Evolutionary conservation across 2,329 filamentous ascomycete genomes (phyloP).

Genomic region (Curvularia hawaiiensis): DNA sequence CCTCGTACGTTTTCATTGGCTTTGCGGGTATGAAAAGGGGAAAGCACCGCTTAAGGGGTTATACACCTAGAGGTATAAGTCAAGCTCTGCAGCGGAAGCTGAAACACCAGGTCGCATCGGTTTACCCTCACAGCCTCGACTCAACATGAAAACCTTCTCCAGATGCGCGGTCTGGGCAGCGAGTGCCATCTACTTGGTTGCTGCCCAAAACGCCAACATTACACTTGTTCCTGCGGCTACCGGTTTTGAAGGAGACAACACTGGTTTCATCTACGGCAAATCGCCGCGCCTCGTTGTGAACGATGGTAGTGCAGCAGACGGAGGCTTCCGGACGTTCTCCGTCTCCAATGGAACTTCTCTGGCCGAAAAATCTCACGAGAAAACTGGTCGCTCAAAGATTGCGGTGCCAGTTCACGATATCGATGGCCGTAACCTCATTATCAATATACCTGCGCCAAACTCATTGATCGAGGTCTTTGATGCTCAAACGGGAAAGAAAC

Average conservation of each 20-base stretch:
- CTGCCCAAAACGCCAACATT: slow-evolving; percentile 27
- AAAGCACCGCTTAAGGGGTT: not conserved
- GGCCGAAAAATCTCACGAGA: slow-evolving; percentile 24
- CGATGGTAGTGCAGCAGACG: slow-evolving; percentile 37
- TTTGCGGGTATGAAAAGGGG: not conserved
- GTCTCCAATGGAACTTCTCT: slow-evolving; percentile 15
- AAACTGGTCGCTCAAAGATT: slow-evolving; percentile 37
- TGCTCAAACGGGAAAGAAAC: slow-evolving; percentile 17
- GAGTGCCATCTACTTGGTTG: slow-evolving; percentile 4
- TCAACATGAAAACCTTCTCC: slow-evolving; percentile 6
- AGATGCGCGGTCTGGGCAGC: slow-evolving; percentile 14
- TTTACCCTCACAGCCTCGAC: not conserved
- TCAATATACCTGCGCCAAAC: slow-evolving; percentile 39
- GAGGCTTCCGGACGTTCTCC: slow-evolving; percentile 32
- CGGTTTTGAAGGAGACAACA: slow-evolving; percentile 37
- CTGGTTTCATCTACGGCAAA: slow-evolving; percentile 31
- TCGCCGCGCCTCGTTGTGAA: slow-evolving; percentile 32
- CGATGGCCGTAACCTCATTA: slow-evolving; percentile 29
- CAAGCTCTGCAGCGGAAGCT: not conserved
- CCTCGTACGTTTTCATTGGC: not conserved
- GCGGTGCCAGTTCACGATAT: slow-evolving; percentile 31
- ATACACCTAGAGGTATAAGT: slow-evolving; percentile 3
- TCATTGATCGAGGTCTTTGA: slow-evolving; percentile 36
- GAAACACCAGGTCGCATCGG: not conserved
- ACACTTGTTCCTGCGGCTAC: slow-evolving; percentile 29